Evolutionary conservation across 257 asterid species (phyloP).

Genomic region (Cinchona pubescens): DNA sequence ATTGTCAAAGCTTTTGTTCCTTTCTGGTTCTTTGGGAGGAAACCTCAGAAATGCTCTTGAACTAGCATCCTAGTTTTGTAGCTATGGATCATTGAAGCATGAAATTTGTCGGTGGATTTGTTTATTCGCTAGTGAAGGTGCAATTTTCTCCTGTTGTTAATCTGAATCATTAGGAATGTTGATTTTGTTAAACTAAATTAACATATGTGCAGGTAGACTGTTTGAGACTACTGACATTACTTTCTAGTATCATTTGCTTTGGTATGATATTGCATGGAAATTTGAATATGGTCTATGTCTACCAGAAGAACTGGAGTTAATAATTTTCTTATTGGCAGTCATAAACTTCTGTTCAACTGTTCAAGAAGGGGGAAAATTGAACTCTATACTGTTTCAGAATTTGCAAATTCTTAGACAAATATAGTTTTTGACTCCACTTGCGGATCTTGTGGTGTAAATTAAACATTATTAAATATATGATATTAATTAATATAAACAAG

Average conservation of each 20-base stretch:
- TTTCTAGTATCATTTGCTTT: too few species aligned
- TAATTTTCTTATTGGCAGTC: background rate
- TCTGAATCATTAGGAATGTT: background rate
- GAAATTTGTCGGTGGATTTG: background rate
- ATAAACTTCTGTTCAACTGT: too few species aligned
- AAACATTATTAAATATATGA: too few species aligned
- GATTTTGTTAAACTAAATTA: background rate
- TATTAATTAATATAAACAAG: too few species aligned
- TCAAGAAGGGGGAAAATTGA: background rate
- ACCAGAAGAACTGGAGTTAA: background rate
- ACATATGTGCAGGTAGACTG: background rate
- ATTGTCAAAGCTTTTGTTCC: background rate
- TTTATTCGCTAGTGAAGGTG: background rate
- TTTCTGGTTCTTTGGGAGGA: background rate
- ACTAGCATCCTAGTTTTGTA: background rate
- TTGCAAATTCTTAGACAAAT: too few species aligned
- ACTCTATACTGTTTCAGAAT: background rate
- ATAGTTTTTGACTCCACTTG: too few species aligned
- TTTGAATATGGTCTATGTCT: background rate
- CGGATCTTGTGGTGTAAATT: too few species aligned
- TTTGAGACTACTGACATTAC: background rate
- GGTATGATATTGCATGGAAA: background rate
- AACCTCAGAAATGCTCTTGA: background rate
- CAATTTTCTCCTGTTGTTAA: background rate
- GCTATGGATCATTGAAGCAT: background rate